phyloP scores from a whole-genome alignment of 2,329 filamentous ascomycete genomes.

The Aplosporella prunicola region DNA sequence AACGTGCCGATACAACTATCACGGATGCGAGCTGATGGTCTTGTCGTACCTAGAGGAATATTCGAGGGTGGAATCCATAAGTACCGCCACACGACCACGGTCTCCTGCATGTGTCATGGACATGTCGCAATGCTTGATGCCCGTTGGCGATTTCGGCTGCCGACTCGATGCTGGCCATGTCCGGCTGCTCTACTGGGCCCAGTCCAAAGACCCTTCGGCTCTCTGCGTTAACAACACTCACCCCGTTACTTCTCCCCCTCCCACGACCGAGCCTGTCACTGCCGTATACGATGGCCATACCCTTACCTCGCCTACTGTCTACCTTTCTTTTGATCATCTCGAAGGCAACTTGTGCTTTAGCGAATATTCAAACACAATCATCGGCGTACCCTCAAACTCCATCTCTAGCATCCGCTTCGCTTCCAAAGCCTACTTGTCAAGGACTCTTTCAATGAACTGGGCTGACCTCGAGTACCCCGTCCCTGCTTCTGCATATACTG shows the following conservation, averaged over 20 bases:
- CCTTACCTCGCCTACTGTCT: constrained; percentile 5
- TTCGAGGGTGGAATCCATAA: neutral
- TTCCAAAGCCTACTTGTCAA: too few species aligned
- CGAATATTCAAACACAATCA: neutral
- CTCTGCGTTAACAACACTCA: constrained; percentile 2
- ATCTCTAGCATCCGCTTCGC: constrained; percentile 3
- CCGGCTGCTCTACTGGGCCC: constrained; percentile 8
- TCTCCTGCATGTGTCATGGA: constrained; percentile 1
- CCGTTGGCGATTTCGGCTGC: constrained; percentile 1
- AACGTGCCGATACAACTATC: constrained; percentile 8
- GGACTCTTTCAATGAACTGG: constrained; percentile 4
- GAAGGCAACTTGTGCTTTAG: constrained; percentile 3
- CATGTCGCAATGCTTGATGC: neutral
- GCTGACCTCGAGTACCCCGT: constrained; percentile 5
- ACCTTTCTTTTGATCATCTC: constrained; percentile 1
- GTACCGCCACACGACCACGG: too few species aligned
- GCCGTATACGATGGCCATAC: neutral
- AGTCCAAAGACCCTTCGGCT: neutral
- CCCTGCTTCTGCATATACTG: constrained; percentile 1
- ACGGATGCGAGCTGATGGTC: constrained; percentile 5
- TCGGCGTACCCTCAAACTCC: neutral
- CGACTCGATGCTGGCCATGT: constrained; percentile 6
- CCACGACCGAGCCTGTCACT: neutral
- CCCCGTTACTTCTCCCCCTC: neutral
- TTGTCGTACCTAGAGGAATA: neutral